Conservation (phyloP, 1,139 yeast species). For the Kodamaea derodonti region DNA sequence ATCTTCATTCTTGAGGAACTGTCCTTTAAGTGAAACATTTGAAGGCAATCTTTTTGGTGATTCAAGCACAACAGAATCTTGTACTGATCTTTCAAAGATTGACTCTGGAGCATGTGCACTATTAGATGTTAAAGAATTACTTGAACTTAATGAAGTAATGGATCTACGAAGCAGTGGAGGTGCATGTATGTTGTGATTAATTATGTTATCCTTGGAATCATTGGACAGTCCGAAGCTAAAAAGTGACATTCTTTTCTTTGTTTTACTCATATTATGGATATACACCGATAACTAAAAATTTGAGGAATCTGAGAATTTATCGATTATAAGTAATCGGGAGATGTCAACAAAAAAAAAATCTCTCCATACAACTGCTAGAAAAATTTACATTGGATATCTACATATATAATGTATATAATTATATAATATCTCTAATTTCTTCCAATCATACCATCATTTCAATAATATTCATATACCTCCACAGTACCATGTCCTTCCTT, state of each 20-base stretch:
- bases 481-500: no score
- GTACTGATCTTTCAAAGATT: constrained; percentile 64
- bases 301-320: background rate
- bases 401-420: no score
- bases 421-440: no score
- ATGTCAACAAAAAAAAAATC: no score
- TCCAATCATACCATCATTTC: no score
- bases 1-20: constrained; percentile 46
- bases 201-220: constrained; percentile 6
- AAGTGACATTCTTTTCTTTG: constrained; percentile 9
- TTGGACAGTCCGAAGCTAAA: constrained; percentile 9
- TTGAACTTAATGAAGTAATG: constrained; percentile 1
- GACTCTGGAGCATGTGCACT: constrained; percentile 25
- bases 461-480: no score
- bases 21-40: constrained; percentile 21
- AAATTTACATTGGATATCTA: no score
- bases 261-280: background rate
- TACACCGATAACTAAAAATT: no score
- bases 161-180: constrained; percentile 3
- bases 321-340: background rate
- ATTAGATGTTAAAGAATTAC: background rate
- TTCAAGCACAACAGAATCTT: constrained; percentile 29
- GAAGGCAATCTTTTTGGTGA: constrained; percentile 22
- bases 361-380: no score
- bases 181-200: background rate